Evolutionary conservation across 2,329 filamentous ascomycete genomes (phyloP).

Genomic region (Xylaria multiplex): DNA sequence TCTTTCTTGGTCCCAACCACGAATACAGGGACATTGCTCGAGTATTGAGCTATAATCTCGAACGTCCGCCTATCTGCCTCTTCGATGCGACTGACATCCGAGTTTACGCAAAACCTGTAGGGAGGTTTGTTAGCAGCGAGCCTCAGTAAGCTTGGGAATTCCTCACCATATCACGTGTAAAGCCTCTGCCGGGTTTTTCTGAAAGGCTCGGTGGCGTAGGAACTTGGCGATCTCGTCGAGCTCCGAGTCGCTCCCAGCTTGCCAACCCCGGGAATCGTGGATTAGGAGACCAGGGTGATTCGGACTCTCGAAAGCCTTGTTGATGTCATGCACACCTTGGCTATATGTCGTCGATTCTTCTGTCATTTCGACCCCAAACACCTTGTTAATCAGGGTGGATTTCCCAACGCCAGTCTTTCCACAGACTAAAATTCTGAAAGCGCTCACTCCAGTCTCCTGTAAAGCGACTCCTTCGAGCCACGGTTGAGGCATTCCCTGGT

Average conservation of each 20-base stretch:
- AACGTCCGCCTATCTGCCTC: slow-evolving; percentile 32
- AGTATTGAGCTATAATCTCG: slow-evolving; percentile 27
- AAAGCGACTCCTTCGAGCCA: slow-evolving; percentile 28
- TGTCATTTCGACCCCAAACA: slow-evolving; percentile 33
- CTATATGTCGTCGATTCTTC: slow-evolving; percentile 29
- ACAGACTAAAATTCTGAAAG: slow-evolving; percentile 30
- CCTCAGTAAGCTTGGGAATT: background rate
- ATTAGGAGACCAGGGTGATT: slow-evolving; percentile 30
- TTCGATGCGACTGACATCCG: slow-evolving; percentile 33
- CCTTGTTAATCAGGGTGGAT: slow-evolving; percentile 31
- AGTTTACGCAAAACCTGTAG: slow-evolving; percentile 30
- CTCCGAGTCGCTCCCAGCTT: slow-evolving; percentile 29
- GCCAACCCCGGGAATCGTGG: slow-evolving; percentile 32
- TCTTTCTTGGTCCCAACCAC: slow-evolving; percentile 34
- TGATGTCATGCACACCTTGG: slow-evolving; percentile 32
- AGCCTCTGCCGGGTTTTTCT: slow-evolving; percentile 32
- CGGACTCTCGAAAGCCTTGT: slow-evolving; percentile 24
- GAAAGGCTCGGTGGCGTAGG: slow-evolving; percentile 28
- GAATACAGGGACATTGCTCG: slow-evolving; percentile 28
- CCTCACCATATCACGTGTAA: slow-evolving; percentile 30
- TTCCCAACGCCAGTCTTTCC: slow-evolving; percentile 32
- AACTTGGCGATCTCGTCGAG: slow-evolving; percentile 31
- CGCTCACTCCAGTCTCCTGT: slow-evolving; percentile 23
- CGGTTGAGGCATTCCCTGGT: slow-evolving; percentile 21
- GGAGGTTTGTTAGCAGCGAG: background rate